Conservation (phyloP, 2,329 filamentous ascomycete species). For the Nigrospora oryzae region DNA sequence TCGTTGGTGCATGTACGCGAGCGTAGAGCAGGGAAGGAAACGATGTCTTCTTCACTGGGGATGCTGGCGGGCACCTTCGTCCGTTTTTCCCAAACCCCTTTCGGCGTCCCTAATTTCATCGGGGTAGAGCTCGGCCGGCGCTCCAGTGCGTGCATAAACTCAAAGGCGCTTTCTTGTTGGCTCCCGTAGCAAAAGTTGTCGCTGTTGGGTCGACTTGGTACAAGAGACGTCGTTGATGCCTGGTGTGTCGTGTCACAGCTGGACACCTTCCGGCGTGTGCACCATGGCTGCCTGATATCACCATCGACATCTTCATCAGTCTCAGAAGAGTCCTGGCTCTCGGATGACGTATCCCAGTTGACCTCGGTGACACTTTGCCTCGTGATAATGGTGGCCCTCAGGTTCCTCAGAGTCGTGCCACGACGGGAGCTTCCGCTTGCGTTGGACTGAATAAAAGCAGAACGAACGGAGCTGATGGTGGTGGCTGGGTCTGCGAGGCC, state of each 20-base stretch:
- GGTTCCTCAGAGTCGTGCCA: neutral
- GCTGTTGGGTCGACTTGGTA: neutral
- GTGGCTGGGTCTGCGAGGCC: slow-evolving; percentile 17
- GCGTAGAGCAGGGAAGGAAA: slow-evolving; percentile 16
- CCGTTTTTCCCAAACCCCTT: neutral
- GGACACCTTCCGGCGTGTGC: neutral
- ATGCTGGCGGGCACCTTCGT: neutral
- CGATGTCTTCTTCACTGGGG: neutral
- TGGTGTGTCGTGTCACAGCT: neutral
- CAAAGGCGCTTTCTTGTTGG: neutral
- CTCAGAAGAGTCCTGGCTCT: slow-evolving; percentile 1
- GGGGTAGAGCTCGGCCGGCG: neutral
- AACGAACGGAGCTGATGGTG: slow-evolving; percentile 16
- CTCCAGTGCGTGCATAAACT: neutral
- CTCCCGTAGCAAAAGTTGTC: neutral
- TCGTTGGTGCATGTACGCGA: slow-evolving; percentile 16
- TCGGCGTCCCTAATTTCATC: neutral
- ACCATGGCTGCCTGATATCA: neutral
- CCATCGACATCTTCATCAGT: neutral
- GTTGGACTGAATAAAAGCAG: slow-evolving; percentile 11
- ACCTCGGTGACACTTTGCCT: slow-evolving; percentile 23
- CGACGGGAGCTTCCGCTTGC: neutral
- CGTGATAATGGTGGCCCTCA: slow-evolving; percentile 17
- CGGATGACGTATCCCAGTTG: slow-evolving; percentile 14
- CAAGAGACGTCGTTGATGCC: neutral